Evolutionary conservation across 2,329 filamentous ascomycete species (phyloP).

Genomic region (Colletotrichum sp.): DNA sequence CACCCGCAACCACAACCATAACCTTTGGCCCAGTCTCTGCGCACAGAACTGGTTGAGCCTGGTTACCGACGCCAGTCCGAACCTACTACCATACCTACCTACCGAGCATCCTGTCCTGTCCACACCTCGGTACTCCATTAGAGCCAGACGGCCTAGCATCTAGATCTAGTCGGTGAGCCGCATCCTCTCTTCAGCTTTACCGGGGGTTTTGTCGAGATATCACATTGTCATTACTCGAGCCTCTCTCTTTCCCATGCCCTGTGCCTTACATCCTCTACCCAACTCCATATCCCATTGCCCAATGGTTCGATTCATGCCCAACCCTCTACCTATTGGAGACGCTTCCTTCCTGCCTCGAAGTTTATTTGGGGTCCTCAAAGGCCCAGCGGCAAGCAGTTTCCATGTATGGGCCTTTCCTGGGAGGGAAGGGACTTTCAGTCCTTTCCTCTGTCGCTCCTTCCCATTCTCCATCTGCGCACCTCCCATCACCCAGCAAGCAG

Average conservation of each 20-base stretch:
- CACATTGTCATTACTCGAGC: background rate
- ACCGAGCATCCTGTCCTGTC: background rate
- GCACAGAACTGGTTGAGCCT: background rate
- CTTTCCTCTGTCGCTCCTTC: background rate
- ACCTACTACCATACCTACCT: no score
- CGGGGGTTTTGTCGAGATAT: background rate
- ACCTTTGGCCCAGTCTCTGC: background rate
- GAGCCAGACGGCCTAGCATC: background rate
- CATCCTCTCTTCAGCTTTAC: background rate
- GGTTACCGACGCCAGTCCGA: no score
- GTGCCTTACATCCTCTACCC: background rate
- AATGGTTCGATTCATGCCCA: background rate
- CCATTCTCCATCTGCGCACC: background rate
- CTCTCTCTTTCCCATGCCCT: background rate
- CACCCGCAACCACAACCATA: background rate
- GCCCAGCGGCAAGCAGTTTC: background rate
- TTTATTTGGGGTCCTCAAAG: background rate
- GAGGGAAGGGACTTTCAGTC: background rate
- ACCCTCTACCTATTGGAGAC: background rate
- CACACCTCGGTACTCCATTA: background rate
- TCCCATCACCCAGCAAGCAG: background rate
- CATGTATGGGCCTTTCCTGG: background rate
- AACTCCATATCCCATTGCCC: background rate
- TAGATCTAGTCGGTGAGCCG: conserved; percentile 3
- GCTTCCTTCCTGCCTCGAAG: background rate